Base-by-base conservation (phyloP, 2,329 filamentous ascomycete species). In the Graphilbum sp. region DNA sequence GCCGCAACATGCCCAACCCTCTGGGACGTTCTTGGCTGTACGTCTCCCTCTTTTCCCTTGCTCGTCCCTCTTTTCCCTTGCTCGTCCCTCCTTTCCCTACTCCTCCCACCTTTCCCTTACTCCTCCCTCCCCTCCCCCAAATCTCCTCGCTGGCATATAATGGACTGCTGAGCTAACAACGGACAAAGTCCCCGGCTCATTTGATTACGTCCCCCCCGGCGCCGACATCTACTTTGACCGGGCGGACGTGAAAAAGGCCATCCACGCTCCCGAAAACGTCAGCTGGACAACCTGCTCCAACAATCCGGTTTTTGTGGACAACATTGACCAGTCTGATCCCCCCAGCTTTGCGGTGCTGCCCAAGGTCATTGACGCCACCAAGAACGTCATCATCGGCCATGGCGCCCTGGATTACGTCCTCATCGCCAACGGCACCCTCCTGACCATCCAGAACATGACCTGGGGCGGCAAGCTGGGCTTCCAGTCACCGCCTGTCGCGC, bases 381-480 rank as follows among this genome's bases (percentile, higher is more conserved):
- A 79, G 34, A 76, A 78, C 44, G 81, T 83, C 9, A 66, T 90
- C 46, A 74, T 90, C 49, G 77, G 66, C 3, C 80, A 87, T 50
- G 83, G 80, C 11, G 60, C 69, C 35, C 65, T 79, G 11, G 83
- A 86, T 56, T 80, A 68, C 50, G 66, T 81, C 42, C 64, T 84
- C 10, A 61, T 78, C 19, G 62, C 66, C 49, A 79, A 81, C 52
- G 81, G 80, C 15, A 79, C 79, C 0, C 62, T 88, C 2, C 60
- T 84, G 7, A 67, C 69, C 1, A 75, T 87, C 41, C 81, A 88
- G 52, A 86, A 86, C 59, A 83, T 87, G 75, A 86, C 79, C 0
- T 88, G 75, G 74, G 72, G 72, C 41, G 81, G 80, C 5, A 53
- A 64, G 32, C 70, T 79, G 37, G 83, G 82, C 0, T 87, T 88